phyloP scores from a whole-genome alignment of 441 rosid species.

The Pelargonium citronellum region DNA sequence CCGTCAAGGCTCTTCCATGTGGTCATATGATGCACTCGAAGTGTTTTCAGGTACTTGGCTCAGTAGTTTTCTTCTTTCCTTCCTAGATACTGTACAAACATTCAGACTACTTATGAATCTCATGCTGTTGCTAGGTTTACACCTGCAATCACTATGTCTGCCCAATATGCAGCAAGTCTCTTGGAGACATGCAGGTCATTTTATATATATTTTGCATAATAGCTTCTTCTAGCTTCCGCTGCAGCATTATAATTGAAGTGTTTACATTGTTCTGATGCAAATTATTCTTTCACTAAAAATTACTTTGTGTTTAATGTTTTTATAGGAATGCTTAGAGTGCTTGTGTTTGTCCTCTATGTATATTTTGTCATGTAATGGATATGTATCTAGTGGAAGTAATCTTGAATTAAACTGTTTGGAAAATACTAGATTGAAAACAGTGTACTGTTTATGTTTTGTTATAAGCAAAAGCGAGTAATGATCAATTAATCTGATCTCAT shows the following conservation, averaged over 20 bases:
- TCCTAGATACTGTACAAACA: constrained; percentile 10
- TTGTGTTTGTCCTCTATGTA: neutral
- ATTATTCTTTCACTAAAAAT: neutral
- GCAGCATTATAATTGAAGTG: neutral
- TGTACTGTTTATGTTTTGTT: neutral
- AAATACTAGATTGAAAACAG: neutral
- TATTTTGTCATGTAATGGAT: neutral
- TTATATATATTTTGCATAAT: neutral
- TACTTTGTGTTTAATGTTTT: neutral
- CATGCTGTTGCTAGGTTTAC: constrained; percentile 51
- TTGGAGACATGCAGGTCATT: constrained; percentile 91
- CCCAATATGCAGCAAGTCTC: constrained; percentile 87
- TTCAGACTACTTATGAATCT: constrained; percentile 17
- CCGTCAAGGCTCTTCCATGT: constrained; percentile 76
- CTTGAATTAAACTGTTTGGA: neutral
- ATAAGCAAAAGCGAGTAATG: neutral
- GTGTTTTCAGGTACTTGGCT: constrained; percentile 61
- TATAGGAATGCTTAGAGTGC: neutral
- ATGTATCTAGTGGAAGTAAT: neutral
- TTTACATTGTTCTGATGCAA: neutral
- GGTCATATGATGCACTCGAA: constrained; percentile 87
- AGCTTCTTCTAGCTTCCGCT: neutral
- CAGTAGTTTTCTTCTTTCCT: constrained; percentile 8
- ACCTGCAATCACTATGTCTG: constrained; percentile 69
- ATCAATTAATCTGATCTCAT: neutral